phyloP scores from a whole-genome alignment of 768 basidiomycete species.

The Suillus subalutaceus region DNA sequence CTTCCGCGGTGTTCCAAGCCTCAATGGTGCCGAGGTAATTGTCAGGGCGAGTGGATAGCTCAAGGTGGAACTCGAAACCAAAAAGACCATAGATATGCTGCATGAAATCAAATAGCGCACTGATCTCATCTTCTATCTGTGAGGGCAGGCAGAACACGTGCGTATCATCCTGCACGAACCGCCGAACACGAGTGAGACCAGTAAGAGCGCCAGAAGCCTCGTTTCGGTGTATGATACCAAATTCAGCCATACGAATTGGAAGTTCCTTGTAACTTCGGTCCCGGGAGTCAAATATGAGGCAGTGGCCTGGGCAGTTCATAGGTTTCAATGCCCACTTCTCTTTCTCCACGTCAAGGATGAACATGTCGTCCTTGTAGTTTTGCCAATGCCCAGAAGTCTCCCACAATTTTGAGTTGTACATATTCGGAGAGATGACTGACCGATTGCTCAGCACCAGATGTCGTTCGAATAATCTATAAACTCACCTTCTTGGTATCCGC shows the following conservation, averaged over 20 bases:
- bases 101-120: slow-evolving; percentile 91
- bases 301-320: slow-evolving; percentile 99
- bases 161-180: slow-evolving; percentile 98
- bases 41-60: slow-evolving; percentile 94
- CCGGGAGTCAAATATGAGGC: slow-evolving; percentile 91
- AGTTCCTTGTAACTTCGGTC: slow-evolving; percentile 95
- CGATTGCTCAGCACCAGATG: slow-evolving; percentile 4
- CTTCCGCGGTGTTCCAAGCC: slow-evolving; percentile 90
- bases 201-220: slow-evolving; percentile 94
- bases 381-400: slow-evolving; percentile 98
- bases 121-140: slow-evolving; percentile 89
- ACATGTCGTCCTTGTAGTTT: slow-evolving; percentile 99
- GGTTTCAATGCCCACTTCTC: slow-evolving; percentile 96
- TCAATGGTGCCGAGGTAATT: slow-evolving; percentile 89
- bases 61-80: slow-evolving; percentile 92
- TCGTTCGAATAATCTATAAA: neutral
- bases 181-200: slow-evolving; percentile 88
- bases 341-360: slow-evolving; percentile 91
- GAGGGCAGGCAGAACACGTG: slow-evolving; percentile 98
- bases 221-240: slow-evolving; percentile 95
- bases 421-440: slow-evolving; percentile 94
- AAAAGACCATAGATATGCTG: slow-evolving; percentile 91
- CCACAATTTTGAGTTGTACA: slow-evolving; percentile 97
- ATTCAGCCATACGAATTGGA: slow-evolving; percentile 97
- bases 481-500: slow-evolving; percentile 91